Evolutionary conservation across 73 alveolate genomes (phyloP).

Genomic region (Paramecium sonneborni): DNA sequence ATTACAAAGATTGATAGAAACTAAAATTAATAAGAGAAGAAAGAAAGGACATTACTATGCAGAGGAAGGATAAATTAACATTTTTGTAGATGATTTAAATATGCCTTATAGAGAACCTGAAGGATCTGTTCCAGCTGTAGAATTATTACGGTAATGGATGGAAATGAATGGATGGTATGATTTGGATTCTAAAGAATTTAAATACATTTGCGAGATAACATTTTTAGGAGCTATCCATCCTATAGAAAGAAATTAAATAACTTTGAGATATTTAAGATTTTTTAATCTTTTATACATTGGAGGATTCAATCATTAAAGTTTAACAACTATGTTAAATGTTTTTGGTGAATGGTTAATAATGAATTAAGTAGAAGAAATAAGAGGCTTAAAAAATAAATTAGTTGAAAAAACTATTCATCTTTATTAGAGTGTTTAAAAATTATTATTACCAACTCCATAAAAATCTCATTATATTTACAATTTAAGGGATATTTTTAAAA

Average conservation of each 20-base stretch:
- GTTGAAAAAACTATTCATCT: conserved; percentile 32
- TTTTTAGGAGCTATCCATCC: conserved; percentile 85
- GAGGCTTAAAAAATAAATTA: neutral
- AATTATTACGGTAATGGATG: conserved; percentile 98
- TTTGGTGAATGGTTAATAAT: conserved; percentile 52
- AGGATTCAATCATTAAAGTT: conserved; percentile 68
- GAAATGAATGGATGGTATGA: conserved; percentile 96
- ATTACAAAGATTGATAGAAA: conserved; percentile 60
- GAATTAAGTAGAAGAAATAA: neutral
- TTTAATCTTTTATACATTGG: conserved; percentile 72
- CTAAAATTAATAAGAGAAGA: conserved; percentile 66
- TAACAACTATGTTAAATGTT: conserved; percentile 44
- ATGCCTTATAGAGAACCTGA: conserved; percentile 95
- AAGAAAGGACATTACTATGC: conserved; percentile 96
- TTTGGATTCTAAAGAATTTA: conserved; percentile 87
- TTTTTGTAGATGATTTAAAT: conserved; percentile 89
- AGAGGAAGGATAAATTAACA: conserved; percentile 82
- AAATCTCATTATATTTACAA: conserved; percentile 87
- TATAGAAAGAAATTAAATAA: conserved; percentile 64
- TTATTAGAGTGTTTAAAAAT: neutral
- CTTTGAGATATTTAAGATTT: conserved; percentile 79
- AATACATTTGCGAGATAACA: conserved; percentile 83
- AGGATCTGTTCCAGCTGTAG: conserved; percentile 99
- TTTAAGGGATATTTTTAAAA: conserved; percentile 93
- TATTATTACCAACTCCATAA: conserved; percentile 95